phyloP scores from a whole-genome alignment of 140 eudicot genomes.

The Ambrosia hybrid region DNA sequence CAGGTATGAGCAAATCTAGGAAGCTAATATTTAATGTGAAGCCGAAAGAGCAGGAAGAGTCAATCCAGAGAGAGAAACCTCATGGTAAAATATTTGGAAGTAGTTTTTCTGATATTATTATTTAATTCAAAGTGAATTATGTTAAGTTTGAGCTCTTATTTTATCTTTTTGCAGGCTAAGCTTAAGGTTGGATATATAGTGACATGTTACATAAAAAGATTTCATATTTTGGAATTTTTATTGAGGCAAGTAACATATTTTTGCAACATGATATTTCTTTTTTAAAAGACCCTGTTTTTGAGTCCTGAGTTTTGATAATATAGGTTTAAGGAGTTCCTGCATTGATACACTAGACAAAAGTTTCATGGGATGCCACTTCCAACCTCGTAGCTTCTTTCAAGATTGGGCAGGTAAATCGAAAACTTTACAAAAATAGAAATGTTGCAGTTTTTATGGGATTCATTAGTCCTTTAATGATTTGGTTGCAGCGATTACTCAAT shows the following conservation, averaged over 20 bases:
- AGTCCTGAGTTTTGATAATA: constrained; percentile 12
- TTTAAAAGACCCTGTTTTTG: neutral
- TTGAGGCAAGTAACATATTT: constrained; percentile 58
- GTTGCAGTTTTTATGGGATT: constrained; percentile 5
- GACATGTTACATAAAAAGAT: constrained; percentile 73
- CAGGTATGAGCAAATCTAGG: constrained; percentile 69
- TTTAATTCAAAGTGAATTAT: neutral
- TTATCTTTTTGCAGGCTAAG: constrained; percentile 51
- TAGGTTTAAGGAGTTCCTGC: constrained; percentile 97
- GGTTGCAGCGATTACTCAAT: too few species aligned
- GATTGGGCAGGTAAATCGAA: constrained; percentile 75
- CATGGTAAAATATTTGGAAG: constrained; percentile 54
- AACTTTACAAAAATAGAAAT: constrained; percentile 3
- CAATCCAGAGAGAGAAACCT: constrained; percentile 58
- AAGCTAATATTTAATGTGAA: constrained; percentile 73
- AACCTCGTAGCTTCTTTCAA: constrained; percentile 62
- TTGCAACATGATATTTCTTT: neutral
- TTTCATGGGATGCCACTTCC: constrained; percentile 78
- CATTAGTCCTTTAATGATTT: too few species aligned
- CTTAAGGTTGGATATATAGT: constrained; percentile 79
- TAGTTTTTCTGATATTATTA: constrained; percentile 5
- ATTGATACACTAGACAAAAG: constrained; percentile 91
- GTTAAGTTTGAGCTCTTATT: constrained; percentile 12
- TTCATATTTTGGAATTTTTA: constrained; percentile 82
- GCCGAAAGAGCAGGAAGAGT: constrained; percentile 85